Evolutionary conservation across 805 yeast species (phyloP), one percentile per base, ranked within the genome.

Genomic region (Sugiyamaella marilandica): DNA sequence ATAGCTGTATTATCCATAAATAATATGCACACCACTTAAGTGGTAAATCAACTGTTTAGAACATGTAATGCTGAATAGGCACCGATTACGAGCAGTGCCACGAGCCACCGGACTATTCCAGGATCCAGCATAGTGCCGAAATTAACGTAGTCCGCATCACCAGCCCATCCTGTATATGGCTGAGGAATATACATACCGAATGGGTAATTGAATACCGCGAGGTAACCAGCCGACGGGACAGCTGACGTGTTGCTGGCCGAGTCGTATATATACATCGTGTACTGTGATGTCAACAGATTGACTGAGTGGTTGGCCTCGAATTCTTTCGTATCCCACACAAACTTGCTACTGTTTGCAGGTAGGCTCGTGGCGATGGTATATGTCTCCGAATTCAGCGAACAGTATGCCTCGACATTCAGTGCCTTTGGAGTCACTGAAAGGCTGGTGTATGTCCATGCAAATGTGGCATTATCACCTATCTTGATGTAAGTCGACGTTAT

Each of bases 111-210:
- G 21, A 53, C 26, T 2, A 53, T 54, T 5, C 55, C 49, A 1
- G 56, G 45, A 26, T 53, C 56, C n/a, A 55, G 39, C 13, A 49
- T 8, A 4, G 50, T 24, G 10, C 54, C 64, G 16, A 29, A 45
- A 34, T 59, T 60, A 36, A 51, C 49, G 44, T 59, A 60, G n/a
- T 49, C 43, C 43, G 45, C 54, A 45, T 58, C 62, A 21, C 50
- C 45, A 33, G 41, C 59, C 65, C 67, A 65, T 3, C 69, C 61
- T 16, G 65, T 57, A 49, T 72, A 71, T n/a, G 64, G 36, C 56
- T 71, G 72, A 1, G 74, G 72, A 1, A 58, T 47, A 56, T 72
- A 72, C 45, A 73, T 60, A 26, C 73, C 75, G 53, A 72, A 71
- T 7, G 58, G 50, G 44, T 60, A 66, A 36, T 51, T 37, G 49